Conservation (phyloP, 1,284 basidiomycete genomes). For the Apiotrichum laibachii region DNA sequence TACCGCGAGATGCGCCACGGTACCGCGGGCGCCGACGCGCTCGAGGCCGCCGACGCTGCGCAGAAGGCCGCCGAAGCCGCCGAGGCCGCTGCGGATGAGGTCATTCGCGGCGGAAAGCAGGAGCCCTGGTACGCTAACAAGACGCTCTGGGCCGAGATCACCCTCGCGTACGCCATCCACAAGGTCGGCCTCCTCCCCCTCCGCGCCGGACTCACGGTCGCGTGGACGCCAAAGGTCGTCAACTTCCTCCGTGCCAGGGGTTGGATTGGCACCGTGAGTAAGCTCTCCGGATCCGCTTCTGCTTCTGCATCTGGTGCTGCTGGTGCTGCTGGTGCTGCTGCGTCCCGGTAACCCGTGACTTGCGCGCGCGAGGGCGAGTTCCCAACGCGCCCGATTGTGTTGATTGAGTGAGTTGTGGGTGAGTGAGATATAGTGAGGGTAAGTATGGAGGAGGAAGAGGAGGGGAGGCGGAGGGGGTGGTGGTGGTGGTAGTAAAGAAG, state of each 20-base stretch:
- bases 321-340: not conserved
- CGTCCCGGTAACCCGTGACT: not conserved
- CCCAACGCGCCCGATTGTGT: not conserved
- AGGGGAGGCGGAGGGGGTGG: too few relatives aligned
- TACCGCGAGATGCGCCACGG: slow-evolving; percentile 43
- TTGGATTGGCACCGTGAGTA: slow-evolving; percentile 57
- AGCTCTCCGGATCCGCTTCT: not conserved
- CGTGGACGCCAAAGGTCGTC: slow-evolving; percentile 79
- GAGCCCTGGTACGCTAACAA: slow-evolving; percentile 58
- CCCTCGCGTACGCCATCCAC: slow-evolving; percentile 91
- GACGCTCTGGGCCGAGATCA: slow-evolving; percentile 83
- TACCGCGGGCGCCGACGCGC: slow-evolving; percentile 15
- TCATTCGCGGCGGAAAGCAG: slow-evolving; percentile 54
- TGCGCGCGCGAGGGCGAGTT: too few relatives aligned
- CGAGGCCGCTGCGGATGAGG: slow-evolving; percentile 57
- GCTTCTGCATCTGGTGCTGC: not conserved
- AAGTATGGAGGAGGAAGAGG: too few relatives aligned
- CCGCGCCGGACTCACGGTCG: slow-evolving; percentile 82
- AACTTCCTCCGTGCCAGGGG: slow-evolving; percentile 70
- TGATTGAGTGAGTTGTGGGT: not conserved
- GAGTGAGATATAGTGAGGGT: too few relatives aligned
- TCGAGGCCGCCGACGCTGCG: slow-evolving; percentile 23
- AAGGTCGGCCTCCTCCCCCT: slow-evolving; percentile 92
- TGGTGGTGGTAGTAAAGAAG: too few relatives aligned
- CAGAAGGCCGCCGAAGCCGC: slow-evolving; percentile 21